Evolutionary conservation across 345 rosid species (phyloP).

Genomic region (Populus alba): DNA sequence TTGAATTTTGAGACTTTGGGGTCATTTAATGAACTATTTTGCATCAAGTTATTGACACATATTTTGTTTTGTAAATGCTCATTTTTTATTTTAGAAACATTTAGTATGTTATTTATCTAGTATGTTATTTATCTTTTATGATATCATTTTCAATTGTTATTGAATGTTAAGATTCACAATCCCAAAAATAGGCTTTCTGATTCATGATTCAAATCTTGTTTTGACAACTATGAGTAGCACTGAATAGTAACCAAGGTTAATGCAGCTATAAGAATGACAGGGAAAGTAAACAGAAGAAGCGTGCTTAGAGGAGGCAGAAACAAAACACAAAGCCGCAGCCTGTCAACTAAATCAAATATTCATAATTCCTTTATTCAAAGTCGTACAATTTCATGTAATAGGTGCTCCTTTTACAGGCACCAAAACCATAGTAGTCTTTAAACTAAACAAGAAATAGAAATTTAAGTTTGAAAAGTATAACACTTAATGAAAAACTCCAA

Average conservation of each 20-base stretch:
- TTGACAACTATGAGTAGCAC: too few relatives aligned
- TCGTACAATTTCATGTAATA: not conserved
- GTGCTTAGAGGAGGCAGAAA: not conserved
- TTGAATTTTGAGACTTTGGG: too few relatives aligned
- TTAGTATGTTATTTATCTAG: too few relatives aligned
- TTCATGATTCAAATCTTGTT: too few relatives aligned
- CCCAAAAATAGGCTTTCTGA: not conserved
- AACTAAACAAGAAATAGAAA: not conserved
- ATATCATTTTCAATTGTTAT: too few relatives aligned
- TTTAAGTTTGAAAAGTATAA: not conserved
- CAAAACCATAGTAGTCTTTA: not conserved
- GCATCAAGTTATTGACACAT: too few relatives aligned
- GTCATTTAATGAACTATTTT: too few relatives aligned
- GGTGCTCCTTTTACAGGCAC: not conserved
- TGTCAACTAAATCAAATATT: not conserved
- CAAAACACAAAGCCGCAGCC: not conserved
- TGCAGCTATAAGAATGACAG: not conserved
- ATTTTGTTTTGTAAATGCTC: too few relatives aligned
- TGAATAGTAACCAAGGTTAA: not conserved
- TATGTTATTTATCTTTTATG: too few relatives aligned
- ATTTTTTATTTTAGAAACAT: too few relatives aligned
- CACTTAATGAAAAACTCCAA: not conserved
- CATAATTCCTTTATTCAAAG: not conserved
- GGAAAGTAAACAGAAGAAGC: not conserved
- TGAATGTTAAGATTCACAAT: too few relatives aligned